phyloP scores from a whole-genome alignment of 2,329 filamentous ascomycete genomes.

The Raffaelea ambrosiae region DNA sequence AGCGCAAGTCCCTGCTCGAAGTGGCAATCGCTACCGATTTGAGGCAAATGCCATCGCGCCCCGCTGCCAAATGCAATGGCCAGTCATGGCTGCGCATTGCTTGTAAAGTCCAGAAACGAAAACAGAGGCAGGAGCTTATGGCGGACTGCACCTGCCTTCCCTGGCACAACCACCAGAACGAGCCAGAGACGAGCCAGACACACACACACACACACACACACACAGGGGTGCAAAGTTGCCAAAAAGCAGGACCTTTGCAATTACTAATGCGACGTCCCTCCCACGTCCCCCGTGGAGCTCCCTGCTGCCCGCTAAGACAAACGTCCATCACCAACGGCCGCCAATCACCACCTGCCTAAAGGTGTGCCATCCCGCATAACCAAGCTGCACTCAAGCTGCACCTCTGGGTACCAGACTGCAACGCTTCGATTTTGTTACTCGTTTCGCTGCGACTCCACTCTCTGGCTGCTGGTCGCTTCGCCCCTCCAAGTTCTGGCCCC shows the following conservation, averaged over 20 bases:
- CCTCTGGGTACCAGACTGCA: neutral
- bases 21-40: constrained; percentile 1
- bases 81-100: neutral
- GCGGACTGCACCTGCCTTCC: too few species aligned
- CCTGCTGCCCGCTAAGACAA: neutral
- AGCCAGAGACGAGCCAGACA: too few species aligned
- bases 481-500: neutral
- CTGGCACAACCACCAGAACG: too few species aligned
- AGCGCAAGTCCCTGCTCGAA: neutral
- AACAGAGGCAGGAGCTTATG: too few species aligned
- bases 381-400: neutral
- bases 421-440: too few species aligned
- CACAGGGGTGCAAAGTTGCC: too few species aligned
- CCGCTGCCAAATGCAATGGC: neutral
- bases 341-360: neutral
- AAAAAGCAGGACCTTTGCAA: too few species aligned
- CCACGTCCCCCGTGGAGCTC: too few species aligned
- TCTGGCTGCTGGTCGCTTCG: neutral
- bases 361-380: neutral
- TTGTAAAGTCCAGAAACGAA: too few species aligned
- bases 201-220: too few species aligned
- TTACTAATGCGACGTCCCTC: neutral
- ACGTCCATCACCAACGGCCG: neutral
- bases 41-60: neutral
- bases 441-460: neutral